A percentile compares a stretch with the other conserved stretches of the same genome.
phyloP scores from a whole-genome alignment of 768 basidiomycete genomes.

The Boletales sp. region DNA sequence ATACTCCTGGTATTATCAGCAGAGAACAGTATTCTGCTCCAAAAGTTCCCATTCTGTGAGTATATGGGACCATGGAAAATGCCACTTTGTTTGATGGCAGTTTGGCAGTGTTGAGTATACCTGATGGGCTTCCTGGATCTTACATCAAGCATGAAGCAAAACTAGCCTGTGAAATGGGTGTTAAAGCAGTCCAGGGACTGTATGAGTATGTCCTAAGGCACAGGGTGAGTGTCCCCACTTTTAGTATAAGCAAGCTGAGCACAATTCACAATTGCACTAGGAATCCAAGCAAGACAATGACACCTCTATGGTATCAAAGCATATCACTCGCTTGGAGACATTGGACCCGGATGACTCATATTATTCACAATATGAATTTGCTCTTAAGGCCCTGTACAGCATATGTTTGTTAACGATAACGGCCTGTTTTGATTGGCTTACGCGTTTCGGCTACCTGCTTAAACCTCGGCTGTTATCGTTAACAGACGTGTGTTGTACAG shows the following conservation, averaged over 20 bases:
- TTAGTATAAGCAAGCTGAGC: not conserved
- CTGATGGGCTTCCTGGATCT: slow-evolving; percentile 15
- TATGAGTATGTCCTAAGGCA: not conserved
- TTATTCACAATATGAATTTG: not conserved
- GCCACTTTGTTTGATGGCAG: not conserved
- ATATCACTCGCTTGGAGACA: slow-evolving; percentile 12
- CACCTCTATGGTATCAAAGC: slow-evolving; percentile 11
- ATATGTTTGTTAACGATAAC: no score
- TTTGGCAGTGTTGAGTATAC: slow-evolving; percentile 17
- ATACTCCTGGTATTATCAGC: not conserved
- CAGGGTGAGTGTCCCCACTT: not conserved
- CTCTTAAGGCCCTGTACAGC: no score
- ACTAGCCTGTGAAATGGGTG: not conserved
- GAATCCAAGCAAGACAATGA: not conserved
- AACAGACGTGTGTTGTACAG: no score
- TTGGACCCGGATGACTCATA: slow-evolving; percentile 2
- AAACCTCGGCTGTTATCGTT: no score
- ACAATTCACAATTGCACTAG: not conserved
- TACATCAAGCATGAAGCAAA: slow-evolving; percentile 2
- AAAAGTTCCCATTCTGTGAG: slow-evolving; percentile 7
- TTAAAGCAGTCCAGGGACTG: slow-evolving; percentile 2
- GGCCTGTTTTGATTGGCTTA: no score
- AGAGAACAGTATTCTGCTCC: not conserved
- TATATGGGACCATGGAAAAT: no score
- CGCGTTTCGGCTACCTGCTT: no score